Conservation (phyloP, 257 asterid genomes). For the Fraxinus cuspidata region DNA sequence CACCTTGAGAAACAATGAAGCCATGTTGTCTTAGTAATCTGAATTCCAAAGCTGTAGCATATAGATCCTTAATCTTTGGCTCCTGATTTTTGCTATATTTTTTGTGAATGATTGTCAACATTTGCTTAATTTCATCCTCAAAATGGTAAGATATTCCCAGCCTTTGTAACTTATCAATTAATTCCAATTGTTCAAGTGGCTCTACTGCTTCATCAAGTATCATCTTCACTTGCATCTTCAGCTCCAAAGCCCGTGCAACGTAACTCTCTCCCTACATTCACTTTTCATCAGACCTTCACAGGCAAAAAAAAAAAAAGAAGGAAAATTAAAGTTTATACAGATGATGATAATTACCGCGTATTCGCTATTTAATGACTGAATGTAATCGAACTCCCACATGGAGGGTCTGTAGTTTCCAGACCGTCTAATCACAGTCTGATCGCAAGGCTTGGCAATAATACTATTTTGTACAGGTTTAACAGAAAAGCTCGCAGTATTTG, state of each 20-base stretch:
- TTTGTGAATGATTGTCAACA: too few relatives aligned
- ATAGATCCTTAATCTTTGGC: conserved; percentile 5
- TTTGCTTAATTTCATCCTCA: too few relatives aligned
- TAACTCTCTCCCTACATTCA: too few relatives aligned
- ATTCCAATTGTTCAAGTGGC: too few relatives aligned
- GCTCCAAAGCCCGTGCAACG: too few relatives aligned
- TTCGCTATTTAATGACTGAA: conserved; percentile 19
- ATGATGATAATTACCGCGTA: neutral
- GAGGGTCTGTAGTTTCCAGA: conserved; percentile 25
- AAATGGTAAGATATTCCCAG: too few relatives aligned
- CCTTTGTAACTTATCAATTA: too few relatives aligned
- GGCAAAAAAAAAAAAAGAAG: too few relatives aligned
- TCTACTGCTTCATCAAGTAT: too few relatives aligned
- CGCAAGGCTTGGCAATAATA: neutral
- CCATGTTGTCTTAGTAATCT: conserved; percentile 31
- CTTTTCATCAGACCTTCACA: too few relatives aligned
- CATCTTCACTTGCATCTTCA: too few relatives aligned
- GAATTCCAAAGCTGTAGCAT: conserved; percentile 27
- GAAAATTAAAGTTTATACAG: neutral
- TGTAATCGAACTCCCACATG: conserved; percentile 17
- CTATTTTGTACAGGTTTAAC: neutral
- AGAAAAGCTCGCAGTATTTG: neutral
- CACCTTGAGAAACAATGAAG: conserved; percentile 24
- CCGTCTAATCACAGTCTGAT: conserved; percentile 11
- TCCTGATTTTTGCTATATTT: neutral